Percentiles rank a stretch among this genome's conserved stretches.
Conservation (phyloP, 768 basidiomycete genomes). For the Pulveroboletus ravenelii region DNA sequence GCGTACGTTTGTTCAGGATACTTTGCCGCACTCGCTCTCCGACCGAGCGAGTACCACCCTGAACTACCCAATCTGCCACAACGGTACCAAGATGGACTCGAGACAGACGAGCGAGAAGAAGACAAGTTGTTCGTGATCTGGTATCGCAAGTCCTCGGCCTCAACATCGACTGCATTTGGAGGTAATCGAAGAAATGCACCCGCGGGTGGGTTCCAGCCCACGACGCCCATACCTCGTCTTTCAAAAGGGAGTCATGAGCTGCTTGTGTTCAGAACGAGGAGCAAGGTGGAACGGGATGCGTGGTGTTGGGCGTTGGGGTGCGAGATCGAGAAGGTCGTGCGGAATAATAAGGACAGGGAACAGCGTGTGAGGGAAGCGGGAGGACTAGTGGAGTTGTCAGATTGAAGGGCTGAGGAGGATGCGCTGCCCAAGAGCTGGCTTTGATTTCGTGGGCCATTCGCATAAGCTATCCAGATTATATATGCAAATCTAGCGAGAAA, state of each 20-base stretch:
- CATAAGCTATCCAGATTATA: not conserved
- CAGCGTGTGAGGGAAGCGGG: conserved; percentile 61
- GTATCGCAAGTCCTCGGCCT: conserved; percentile 44
- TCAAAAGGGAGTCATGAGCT: conserved; percentile 53
- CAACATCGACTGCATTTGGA: not conserved
- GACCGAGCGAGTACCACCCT: conserved; percentile 57
- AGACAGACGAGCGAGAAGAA: conserved; percentile 81
- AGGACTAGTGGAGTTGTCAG: conserved; percentile 37
- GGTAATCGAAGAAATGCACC: conserved; percentile 17
- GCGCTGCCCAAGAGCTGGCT: not conserved
- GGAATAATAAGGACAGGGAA: conserved; percentile 61
- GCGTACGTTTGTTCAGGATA: conserved; percentile 87
- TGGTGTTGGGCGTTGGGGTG: conserved; percentile 94
- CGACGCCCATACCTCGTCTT: conserved; percentile 41
- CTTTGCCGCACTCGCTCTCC: conserved; percentile 63
- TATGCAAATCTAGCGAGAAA: not conserved
- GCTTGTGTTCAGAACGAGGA: conserved; percentile 67
- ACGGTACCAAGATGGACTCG: conserved; percentile 86
- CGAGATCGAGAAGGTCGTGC: conserved; percentile 79
- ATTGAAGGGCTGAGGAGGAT: conserved; percentile 5
- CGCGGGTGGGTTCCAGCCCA: conserved; percentile 12
- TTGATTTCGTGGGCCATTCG: not conserved
- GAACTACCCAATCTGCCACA: conserved; percentile 52
- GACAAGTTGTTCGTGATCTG: conserved; percentile 84
- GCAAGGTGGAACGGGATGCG: conserved; percentile 82